Evolutionary conservation across 768 basidiomycete genomes (phyloP).

Genomic region (Psilocybe cyanescens): DNA sequence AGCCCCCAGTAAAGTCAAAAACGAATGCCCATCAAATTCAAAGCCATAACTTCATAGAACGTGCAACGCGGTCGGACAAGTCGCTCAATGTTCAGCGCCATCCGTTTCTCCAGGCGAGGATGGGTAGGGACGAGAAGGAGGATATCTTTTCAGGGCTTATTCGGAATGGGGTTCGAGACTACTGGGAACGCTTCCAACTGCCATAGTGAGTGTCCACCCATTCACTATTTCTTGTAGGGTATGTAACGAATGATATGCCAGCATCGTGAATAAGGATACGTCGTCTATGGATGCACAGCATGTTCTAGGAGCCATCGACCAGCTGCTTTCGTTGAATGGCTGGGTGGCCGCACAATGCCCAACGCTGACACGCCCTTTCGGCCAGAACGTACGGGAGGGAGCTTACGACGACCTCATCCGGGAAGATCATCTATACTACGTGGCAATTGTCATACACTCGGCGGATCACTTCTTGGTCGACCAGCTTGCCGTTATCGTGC

Average conservation of each 20-base stretch:
- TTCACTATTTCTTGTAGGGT: background rate
- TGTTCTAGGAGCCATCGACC: slow-evolving; percentile 88
- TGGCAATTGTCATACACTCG: slow-evolving; percentile 95
- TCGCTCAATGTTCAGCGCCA: slow-evolving; percentile 88
- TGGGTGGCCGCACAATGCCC: slow-evolving; percentile 98
- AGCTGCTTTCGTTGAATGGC: slow-evolving; percentile 92
- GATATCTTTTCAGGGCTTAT: slow-evolving; percentile 83
- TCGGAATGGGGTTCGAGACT: slow-evolving; percentile 78
- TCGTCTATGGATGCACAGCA: slow-evolving; percentile 89
- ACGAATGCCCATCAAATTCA: slow-evolving; percentile 45
- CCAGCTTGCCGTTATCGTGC: slow-evolving; percentile 97
- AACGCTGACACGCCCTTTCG: slow-evolving; percentile 92
- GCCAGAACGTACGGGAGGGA: slow-evolving; percentile 84
- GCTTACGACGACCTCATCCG: slow-evolving; percentile 88
- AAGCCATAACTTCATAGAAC: slow-evolving; percentile 57
- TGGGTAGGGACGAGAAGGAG: slow-evolving; percentile 83
- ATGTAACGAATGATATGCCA: background rate
- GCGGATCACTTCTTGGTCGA: slow-evolving; percentile 99
- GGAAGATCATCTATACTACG: slow-evolving; percentile 87
- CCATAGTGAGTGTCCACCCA: slow-evolving; percentile 71
- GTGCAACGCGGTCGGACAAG: slow-evolving; percentile 66
- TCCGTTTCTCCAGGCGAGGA: slow-evolving; percentile 84
- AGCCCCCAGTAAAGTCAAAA: slow-evolving; percentile 23
- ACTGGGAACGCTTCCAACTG: slow-evolving; percentile 91
- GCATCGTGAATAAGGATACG: slow-evolving; percentile 83